A percentile compares a stretch with the other conserved stretches of the same genome.
Conservation (phyloP, 352 stramenopile species). For the Phytophthora sp. region DNA sequence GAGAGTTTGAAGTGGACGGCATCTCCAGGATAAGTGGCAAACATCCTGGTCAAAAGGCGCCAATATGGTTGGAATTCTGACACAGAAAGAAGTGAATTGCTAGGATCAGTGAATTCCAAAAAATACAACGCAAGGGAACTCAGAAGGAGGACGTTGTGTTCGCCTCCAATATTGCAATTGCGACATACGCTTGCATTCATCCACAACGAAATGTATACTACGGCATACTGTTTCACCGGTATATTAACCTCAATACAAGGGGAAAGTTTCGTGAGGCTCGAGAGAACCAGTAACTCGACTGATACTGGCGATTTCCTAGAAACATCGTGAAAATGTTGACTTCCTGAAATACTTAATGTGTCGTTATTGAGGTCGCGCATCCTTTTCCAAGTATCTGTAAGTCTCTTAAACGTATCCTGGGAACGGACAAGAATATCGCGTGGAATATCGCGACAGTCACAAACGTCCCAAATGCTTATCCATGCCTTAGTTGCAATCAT, state of each 20-base stretch:
- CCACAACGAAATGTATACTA: conserved; percentile 13
- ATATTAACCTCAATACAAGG: neutral
- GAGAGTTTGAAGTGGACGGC: neutral
- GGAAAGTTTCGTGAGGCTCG: conserved; percentile 6
- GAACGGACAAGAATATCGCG: neutral
- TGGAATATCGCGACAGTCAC: neutral
- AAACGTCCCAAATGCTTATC: neutral
- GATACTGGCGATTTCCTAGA: neutral
- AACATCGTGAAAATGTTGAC: neutral
- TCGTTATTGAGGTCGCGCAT: neutral
- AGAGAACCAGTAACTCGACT: conserved; percentile 15
- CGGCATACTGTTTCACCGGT: neutral
- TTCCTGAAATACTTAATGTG: neutral
- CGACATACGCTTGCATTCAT: conserved; percentile 9
- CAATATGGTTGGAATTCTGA: conserved; percentile 11
- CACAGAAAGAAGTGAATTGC: neutral
- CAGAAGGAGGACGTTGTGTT: neutral
- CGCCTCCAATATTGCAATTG: neutral
- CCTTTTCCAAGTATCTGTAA: neutral
- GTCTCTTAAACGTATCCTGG: neutral
- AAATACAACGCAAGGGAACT: neutral
- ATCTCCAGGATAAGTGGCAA: neutral
- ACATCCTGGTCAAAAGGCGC: conserved; percentile 20
- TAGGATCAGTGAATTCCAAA: neutral
- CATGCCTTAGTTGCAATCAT: neutral